A percentile compares a stretch with the other conserved stretches of the same genome.
phyloP scores from a whole-genome alignment of 108 stramenopile species.

The Craspedostauros australis region DNA sequence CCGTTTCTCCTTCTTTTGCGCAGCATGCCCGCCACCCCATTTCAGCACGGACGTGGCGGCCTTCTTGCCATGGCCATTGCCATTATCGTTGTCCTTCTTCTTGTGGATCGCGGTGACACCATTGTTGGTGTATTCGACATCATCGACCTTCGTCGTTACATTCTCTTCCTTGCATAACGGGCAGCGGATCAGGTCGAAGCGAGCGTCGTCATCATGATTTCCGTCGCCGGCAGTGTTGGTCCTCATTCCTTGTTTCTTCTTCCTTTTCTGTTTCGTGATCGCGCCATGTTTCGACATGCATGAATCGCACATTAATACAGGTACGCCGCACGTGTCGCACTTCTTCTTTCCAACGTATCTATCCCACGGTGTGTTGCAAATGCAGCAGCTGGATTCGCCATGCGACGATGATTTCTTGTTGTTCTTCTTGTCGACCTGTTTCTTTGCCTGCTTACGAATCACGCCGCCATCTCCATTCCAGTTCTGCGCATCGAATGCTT shows the following conservation, averaged over 20 bases:
- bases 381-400: constrained; percentile 36
- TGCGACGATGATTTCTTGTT: constrained; percentile 8
- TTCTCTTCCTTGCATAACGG: constrained; percentile 79
- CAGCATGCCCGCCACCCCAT: constrained; percentile 90
- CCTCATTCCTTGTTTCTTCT: background rate
- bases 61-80: constrained; percentile 13
- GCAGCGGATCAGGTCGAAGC: too few relatives aligned
- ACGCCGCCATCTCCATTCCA: constrained; percentile 80
- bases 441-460: constrained; percentile 33
- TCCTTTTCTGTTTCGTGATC: constrained; percentile 24
- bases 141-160: constrained; percentile 68
- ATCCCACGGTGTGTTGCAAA: constrained; percentile 77
- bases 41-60: constrained; percentile 82
- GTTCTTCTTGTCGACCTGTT: constrained; percentile 18
- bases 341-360: constrained; percentile 88
- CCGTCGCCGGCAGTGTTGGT: too few relatives aligned
- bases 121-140: constrained; percentile 82
- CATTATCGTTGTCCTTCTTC: background rate
- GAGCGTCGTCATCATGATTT: too few relatives aligned
- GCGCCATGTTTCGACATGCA: constrained; percentile 62
- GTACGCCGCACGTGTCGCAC: constrained; percentile 85
- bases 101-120: constrained; percentile 31
- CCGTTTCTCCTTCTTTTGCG: constrained; percentile 59
- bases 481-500: constrained; percentile 72
- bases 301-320: constrained; percentile 76